A percentile compares a stretch with the other conserved stretches of the same genome.
phyloP scores from a whole-genome alignment of 768 basidiomycete genomes.

The Leccinum variicolor region DNA sequence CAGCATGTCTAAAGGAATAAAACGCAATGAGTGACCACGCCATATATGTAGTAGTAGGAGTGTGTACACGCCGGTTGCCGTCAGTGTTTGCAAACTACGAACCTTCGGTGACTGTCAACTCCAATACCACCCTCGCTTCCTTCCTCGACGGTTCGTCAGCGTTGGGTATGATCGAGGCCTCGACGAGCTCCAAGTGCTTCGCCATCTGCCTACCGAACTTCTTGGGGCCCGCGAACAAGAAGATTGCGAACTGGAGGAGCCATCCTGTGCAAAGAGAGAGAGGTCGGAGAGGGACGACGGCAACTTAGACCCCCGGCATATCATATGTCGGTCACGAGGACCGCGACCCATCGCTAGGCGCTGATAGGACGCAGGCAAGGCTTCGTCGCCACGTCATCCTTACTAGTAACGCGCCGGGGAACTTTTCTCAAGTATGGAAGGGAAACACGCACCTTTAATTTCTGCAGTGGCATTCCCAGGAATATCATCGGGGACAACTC shows the following conservation, averaged over 20 bases:
- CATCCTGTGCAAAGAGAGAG: slow-evolving; percentile 24
- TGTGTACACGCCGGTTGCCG: too few relatives aligned
- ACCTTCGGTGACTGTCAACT: slow-evolving; percentile 47
- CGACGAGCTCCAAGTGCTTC: slow-evolving; percentile 22
- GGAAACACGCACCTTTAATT: slow-evolving; percentile 19
- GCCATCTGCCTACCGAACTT: slow-evolving; percentile 19
- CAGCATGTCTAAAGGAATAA: slow-evolving; percentile 39
- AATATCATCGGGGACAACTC: neutral
- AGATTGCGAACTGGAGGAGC: slow-evolving; percentile 38
- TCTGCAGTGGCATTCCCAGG: slow-evolving; percentile 20
- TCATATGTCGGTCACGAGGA: neutral
- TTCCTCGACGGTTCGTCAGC: slow-evolving; percentile 33
- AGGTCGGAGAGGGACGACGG: too few relatives aligned
- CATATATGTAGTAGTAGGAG: too few relatives aligned
- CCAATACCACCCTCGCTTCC: slow-evolving; percentile 39
- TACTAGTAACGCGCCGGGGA: too few relatives aligned
- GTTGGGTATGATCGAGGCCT: slow-evolving; percentile 39
- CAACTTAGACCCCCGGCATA: neutral
- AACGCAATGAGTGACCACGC: too few relatives aligned
- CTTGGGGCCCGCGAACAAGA: slow-evolving; percentile 26
- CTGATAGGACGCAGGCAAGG: too few relatives aligned
- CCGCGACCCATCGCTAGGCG: too few relatives aligned
- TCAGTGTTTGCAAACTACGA: slow-evolving; percentile 1
- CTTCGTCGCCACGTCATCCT: too few relatives aligned
- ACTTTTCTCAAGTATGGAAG: too few relatives aligned